Base-by-base conservation (phyloP, 164 flowering plant genomes). In the Cinnamomum chago region DNA sequence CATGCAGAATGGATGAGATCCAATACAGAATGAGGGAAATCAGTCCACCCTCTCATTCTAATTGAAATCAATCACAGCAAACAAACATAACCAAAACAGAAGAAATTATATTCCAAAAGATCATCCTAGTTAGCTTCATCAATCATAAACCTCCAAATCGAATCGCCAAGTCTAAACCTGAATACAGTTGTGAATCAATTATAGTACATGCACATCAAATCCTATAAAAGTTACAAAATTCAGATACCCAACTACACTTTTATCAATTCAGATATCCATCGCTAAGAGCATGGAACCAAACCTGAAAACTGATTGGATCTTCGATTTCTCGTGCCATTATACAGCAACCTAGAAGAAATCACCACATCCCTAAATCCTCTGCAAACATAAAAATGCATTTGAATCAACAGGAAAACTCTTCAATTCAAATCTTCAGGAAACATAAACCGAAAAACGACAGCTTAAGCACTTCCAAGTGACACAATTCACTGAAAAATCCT, bases 251-350 rank as follows among this genome's bases (percentile, higher is more conserved):
- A 78, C 9, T 5, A 13, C 7, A 50, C 27, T 25, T 18, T 47
- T n/a, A 28, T 18, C 33, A 14, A 1, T 11, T 62, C 35, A 35
- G 20, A 24, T 15, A 14, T 13, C 18, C 24, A 51, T 5, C 7
- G 17, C 13, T 2, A 11, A 27, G 20, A 67, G 24, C 30, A 51
- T 55, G 47, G 73, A 75, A 50, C 2, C 62, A 12, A 72, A 88
- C 96, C 92, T 85, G 88, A 79, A 85, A 83, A 70, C 76, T 75
- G 72, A 78, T 65, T 15, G 87, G 83, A 64, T 90, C 89, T 79
- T 86, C 84, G 33, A 84, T 79, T 75, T 89, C 90, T 67, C 90
- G 88, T 23, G 89, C 88, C 95, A 90, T 88, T 9, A 52, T 47
- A 28, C n/a, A 47, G 65, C 70, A 62, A 80, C 47, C 47, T 40